phyloP scores from a whole-genome alignment of 208 protist species.

The Jaenimonas drosophilae region DNA sequence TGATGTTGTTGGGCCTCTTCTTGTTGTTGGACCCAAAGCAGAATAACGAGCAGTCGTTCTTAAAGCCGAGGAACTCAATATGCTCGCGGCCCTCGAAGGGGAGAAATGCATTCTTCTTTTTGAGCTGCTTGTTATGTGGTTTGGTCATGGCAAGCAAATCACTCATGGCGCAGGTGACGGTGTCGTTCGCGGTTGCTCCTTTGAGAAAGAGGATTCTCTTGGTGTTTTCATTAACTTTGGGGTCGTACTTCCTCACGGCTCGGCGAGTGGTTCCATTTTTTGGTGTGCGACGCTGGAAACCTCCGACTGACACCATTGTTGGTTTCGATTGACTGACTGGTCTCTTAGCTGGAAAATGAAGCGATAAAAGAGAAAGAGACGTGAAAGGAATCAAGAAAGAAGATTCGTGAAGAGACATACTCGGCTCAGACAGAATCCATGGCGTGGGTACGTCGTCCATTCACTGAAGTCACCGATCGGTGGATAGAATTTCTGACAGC shows the following conservation, averaged over 20 bases:
- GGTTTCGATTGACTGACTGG: background rate
- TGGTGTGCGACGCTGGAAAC: constrained; percentile 60
- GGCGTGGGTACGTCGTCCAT: too few species aligned
- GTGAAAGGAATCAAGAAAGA: constrained; percentile 1
- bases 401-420: too few species aligned
- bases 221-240: constrained; percentile 81
- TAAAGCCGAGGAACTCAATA: constrained; percentile 85
- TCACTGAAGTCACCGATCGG: too few species aligned
- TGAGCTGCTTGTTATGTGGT: constrained; percentile 67
- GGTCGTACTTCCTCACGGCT: constrained; percentile 74
- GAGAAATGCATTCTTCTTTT: constrained; percentile 77
- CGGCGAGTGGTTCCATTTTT: constrained; percentile 58
- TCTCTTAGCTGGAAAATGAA: background rate
- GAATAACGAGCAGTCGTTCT: constrained; percentile 89
- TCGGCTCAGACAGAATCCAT: too few species aligned
- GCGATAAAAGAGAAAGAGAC: constrained; percentile 1
- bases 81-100: constrained; percentile 82
- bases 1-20: constrained; percentile 86
- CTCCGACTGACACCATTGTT: constrained; percentile 15
- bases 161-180: constrained; percentile 57
- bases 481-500: too few species aligned
- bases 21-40: constrained; percentile 81
- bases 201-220: constrained; percentile 74
- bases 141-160: constrained; percentile 73
- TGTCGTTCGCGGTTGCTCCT: constrained; percentile 44